These are phyloP conservation scores for Phytophthora cajani DNA, from an alignment of 352 stramenopile species.

Conservation along the genomic window DNA sequence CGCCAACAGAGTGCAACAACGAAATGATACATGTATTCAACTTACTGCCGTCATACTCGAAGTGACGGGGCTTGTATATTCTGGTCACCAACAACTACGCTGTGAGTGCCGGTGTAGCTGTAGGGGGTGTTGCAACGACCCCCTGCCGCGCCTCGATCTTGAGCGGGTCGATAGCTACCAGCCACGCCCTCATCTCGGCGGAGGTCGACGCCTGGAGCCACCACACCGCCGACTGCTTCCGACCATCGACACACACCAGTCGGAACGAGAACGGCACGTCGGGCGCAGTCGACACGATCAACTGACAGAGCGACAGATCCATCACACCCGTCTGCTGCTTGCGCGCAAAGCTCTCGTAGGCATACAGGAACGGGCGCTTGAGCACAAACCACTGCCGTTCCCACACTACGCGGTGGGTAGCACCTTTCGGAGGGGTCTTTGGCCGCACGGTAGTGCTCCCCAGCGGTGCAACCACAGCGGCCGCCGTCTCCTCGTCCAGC, in stretches of 20 bases:
- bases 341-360: conserved; percentile 71
- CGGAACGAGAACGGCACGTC: conserved; percentile 75
- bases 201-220: conserved; percentile 76
- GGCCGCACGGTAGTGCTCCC: conserved; percentile 14
- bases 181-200: conserved; percentile 71
- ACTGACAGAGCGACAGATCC: conserved; percentile 71
- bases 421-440: conserved; percentile 14
- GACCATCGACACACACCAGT: conserved; percentile 56
- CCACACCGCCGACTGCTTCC: conserved; percentile 74
- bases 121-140: conserved; percentile 18
- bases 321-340: conserved; percentile 76
- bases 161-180: conserved; percentile 73
- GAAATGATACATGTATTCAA: conserved; percentile 14
- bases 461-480: conserved; percentile 42
- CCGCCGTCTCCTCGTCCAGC: conserved; percentile 52
- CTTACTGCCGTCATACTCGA: not conserved
- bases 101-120: conserved; percentile 35
- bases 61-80: not conserved
- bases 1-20: not conserved
- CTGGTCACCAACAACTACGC: conserved; percentile 18
- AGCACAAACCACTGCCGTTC: conserved; percentile 85
- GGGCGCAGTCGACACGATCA: conserved; percentile 46
- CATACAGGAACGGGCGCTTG: conserved; percentile 80
- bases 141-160: conserved; percentile 57
- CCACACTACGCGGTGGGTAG: conserved; percentile 37